Evolutionary conservation across 805 yeast species (phyloP).

Genomic region (Peterozyma xylosa): DNA sequence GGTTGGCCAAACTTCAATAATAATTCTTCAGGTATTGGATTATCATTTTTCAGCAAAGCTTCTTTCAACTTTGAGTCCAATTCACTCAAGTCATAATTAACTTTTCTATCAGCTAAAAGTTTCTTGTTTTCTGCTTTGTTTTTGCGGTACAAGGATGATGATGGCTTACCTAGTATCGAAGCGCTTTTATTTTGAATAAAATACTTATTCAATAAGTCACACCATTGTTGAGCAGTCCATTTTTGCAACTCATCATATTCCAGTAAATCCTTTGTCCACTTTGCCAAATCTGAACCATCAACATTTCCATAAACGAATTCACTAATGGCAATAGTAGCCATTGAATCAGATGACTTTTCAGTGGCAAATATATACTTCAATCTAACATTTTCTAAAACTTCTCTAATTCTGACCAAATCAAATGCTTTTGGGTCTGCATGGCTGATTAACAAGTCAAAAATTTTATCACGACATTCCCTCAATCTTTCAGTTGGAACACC

Average conservation of each 20-base stretch:
- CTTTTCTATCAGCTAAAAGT: slow-evolving; percentile 40
- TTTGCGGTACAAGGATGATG: slow-evolving; percentile 44
- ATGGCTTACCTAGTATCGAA: slow-evolving; percentile 67
- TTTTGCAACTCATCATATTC: slow-evolving; percentile 51
- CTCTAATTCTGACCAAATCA: slow-evolving; percentile 59
- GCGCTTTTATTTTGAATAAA: slow-evolving; percentile 59
- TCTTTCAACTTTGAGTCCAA: slow-evolving; percentile 42
- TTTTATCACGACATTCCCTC: slow-evolving; percentile 40
- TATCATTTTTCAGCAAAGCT: slow-evolving; percentile 65
- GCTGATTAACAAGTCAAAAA: slow-evolving; percentile 41
- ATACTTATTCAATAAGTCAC: slow-evolving; percentile 38
- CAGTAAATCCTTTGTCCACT: slow-evolving; percentile 44
- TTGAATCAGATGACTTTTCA: slow-evolving; percentile 54
- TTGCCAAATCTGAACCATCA: slow-evolving; percentile 49
- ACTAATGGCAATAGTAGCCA: slow-evolving; percentile 61
- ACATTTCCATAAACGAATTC: slow-evolving; percentile 75
- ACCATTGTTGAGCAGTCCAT: slow-evolving; percentile 73
- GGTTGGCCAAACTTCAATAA: slow-evolving; percentile 60
- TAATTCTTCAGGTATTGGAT: slow-evolving; percentile 67
- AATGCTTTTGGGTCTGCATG: slow-evolving; percentile 45
- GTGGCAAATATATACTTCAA: slow-evolving; percentile 53
- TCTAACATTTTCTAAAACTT: slow-evolving; percentile 57
- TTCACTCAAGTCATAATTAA: slow-evolving; percentile 28
- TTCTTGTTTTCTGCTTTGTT: slow-evolving; percentile 44
- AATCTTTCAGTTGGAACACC: slow-evolving; percentile 74